A percentile compares a stretch with the other conserved stretches of the same genome.
Evolutionary conservation across 805 yeast genomes (phyloP).

Genomic region (Zygotorulaspora florentina): DNA sequence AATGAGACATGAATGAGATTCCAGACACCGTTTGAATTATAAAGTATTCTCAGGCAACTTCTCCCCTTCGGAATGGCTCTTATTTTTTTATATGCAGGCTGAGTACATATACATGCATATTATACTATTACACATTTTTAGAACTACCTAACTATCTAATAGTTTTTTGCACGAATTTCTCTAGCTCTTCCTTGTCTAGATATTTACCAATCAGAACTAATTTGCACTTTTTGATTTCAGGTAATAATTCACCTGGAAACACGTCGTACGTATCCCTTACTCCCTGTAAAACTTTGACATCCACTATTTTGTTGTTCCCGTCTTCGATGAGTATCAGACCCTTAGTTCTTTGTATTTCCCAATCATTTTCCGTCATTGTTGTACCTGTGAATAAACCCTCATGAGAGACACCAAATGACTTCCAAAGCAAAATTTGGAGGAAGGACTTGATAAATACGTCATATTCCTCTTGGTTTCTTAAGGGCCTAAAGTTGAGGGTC

Average conservation of each 20-base stretch:
- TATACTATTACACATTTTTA: too few species aligned
- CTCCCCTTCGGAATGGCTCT: too few species aligned
- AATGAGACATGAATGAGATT: slow-evolving; percentile 23
- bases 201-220: slow-evolving; percentile 74
- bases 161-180: slow-evolving; percentile 16
- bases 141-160: slow-evolving; percentile 3
- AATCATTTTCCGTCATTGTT: slow-evolving; percentile 10
- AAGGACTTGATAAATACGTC: slow-evolving; percentile 49
- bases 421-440: slow-evolving; percentile 74
- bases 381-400: slow-evolving; percentile 33
- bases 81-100: too few species aligned
- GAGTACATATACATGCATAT: too few species aligned
- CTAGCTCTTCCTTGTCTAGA: slow-evolving; percentile 39
- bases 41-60: too few species aligned
- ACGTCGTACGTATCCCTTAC: slow-evolving; percentile 91
- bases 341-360: slow-evolving; percentile 78
- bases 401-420: slow-evolving; percentile 44
- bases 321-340: slow-evolving; percentile 56
- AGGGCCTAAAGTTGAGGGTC: slow-evolving; percentile 42
- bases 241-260: slow-evolving; percentile 39
- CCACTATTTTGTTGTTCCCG: slow-evolving; percentile 23
- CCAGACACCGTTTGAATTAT: background rate
- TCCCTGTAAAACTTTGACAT: slow-evolving; percentile 73
- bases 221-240: slow-evolving; percentile 43
- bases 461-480: slow-evolving; percentile 35